These are phyloP conservation scores for Chrysopogon serrulatus DNA, from an alignment of 176 grass and related monocot genomes.

Conservation along the genomic window DNA sequence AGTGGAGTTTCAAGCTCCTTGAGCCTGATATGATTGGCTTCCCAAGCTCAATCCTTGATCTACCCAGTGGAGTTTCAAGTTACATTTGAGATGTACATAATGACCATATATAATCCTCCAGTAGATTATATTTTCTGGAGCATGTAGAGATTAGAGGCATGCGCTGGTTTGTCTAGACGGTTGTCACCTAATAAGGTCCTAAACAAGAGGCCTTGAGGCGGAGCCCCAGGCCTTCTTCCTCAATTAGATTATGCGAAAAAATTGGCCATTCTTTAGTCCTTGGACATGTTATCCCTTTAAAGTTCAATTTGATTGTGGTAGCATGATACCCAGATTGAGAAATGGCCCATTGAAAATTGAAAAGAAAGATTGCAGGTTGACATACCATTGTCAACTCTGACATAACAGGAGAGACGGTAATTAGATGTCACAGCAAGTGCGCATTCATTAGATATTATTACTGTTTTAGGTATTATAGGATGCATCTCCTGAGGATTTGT, in stretches of 20 bases:
- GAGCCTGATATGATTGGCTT: constrained; percentile 24
- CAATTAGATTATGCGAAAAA: not conserved
- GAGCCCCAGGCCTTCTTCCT: not conserved
- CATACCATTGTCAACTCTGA: not conserved
- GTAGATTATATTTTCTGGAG: constrained; percentile 34
- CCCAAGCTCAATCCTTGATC: not conserved
- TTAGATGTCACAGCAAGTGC: no score
- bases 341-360: not conserved
- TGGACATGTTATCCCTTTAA: constrained; percentile 12
- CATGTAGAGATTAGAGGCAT: constrained; percentile 15
- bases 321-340: constrained; percentile 14
- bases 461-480: not conserved
- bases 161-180: not conserved
- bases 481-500: not conserved
- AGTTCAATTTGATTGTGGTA: not conserved
- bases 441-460: no score
- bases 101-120: constrained; percentile 30
- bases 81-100: constrained; percentile 37
- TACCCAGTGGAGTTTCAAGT: not conserved
- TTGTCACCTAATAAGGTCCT: not conserved
- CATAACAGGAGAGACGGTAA: not conserved
- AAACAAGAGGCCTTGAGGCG: constrained; percentile 17
- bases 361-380: not conserved
- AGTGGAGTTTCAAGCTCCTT: constrained; percentile 64
- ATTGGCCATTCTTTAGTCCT: not conserved